phyloP scores from a whole-genome alignment of 169 alveolate genomes.

The Plasmodium gonderi region DNA sequence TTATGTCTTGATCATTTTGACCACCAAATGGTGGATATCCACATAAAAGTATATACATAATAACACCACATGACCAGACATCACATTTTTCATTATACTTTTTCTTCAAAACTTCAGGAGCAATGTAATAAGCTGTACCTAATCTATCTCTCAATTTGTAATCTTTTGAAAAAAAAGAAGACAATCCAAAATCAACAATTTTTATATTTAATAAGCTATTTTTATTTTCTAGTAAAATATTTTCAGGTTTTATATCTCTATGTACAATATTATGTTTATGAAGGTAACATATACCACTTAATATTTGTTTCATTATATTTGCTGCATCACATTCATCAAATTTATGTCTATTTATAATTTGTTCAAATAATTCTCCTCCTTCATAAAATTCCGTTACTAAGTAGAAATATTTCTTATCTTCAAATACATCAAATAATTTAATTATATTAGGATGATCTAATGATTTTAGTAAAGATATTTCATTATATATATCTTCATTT shows the following conservation, averaged over 20 bases:
- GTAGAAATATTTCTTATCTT: slow-evolving; percentile 88
- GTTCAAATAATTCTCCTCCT: slow-evolving; percentile 95
- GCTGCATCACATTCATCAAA: slow-evolving; percentile 93
- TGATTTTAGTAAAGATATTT: slow-evolving; percentile 89
- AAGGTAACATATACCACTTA: slow-evolving; percentile 93
- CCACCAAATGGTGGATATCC: slow-evolving; percentile 95
- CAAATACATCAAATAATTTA: slow-evolving; percentile 92
- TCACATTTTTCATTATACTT: slow-evolving; percentile 92
- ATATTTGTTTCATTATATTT: slow-evolving; percentile 91
- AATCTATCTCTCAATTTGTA: slow-evolving; percentile 84
- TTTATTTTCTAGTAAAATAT: slow-evolving; percentile 70
- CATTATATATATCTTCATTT: slow-evolving; percentile 81
- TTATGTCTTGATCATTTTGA: slow-evolving; percentile 91
- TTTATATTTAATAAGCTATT: slow-evolving; percentile 75
- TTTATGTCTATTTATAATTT: slow-evolving; percentile 87
- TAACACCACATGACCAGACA: slow-evolving; percentile 93
- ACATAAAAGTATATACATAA: slow-evolving; percentile 88
- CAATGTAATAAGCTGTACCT: slow-evolving; percentile 92
- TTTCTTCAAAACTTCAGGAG: slow-evolving; percentile 91
- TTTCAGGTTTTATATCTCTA: slow-evolving; percentile 92
- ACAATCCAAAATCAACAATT: slow-evolving; percentile 93
- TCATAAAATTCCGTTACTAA: slow-evolving; percentile 92
- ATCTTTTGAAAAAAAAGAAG: slow-evolving; percentile 81
- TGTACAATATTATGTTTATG: slow-evolving; percentile 93
- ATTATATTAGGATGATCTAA: slow-evolving; percentile 97